Evolutionary conservation across 257 asterid genomes (phyloP), one percentile per base, ranked within the genome.

Genomic region (Nicotiana noctiflora): DNA sequence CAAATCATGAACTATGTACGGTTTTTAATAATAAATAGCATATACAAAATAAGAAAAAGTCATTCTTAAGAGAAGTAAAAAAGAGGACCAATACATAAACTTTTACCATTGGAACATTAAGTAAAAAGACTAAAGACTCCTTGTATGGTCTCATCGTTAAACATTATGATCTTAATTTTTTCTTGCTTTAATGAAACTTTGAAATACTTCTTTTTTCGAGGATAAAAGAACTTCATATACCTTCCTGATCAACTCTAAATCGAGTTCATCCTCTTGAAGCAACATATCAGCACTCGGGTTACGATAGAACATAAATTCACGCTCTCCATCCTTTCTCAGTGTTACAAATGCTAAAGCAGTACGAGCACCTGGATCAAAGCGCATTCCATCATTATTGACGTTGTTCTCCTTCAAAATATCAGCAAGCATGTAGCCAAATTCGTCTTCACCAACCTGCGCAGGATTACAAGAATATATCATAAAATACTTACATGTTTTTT

Each of bases 281-380:
- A 96, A 86, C 99, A 96, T 96, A 84, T 96, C 99, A 56, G 99
- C 99, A 86, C 98, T 96, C 51, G 99, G 99, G 81, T 96, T 96
- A 79, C 98, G 98, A 44, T 94, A 96, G 80, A 96, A 96, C 98
- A 96, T 96, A 92, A 96, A 96, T 76, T 96, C 99, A 0, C 98
- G 97, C 77, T 96, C 99, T 81, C 99, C 99, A 79, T 94, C 98
- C 37, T 90, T 92, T 87, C 92, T 90, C 80, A 96, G 92, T 31
- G 98, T 96, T 66, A 96, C 98, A 77, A 96, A 96, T 11, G 98
- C 99, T 83, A 96, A 85, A 84, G 99, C 99, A 68, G 98, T 96
- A 55, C 99, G 95, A 81, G 99, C 99, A 79, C 97, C 98, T 1
- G 98, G 92, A 83, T 96, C 99, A 81, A 96, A 96, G 82, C 98